Evolutionary conservation across 768 basidiomycete species (phyloP).

Genomic region (Psilocybe subaeruginosa): DNA sequence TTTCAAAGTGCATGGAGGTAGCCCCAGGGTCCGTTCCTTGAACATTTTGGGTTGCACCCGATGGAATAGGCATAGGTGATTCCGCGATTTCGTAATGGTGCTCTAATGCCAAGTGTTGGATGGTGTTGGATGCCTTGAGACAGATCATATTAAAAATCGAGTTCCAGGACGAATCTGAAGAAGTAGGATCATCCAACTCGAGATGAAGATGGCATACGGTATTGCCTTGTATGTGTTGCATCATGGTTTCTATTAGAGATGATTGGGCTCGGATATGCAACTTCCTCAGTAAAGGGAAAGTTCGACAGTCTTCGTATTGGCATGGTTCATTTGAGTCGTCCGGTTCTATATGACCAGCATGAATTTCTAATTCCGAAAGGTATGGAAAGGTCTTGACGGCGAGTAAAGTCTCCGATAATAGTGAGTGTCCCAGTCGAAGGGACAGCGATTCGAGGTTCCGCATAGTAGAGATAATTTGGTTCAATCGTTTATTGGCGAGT

Average conservation of each 20-base stretch:
- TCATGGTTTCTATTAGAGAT: slow-evolving; percentile 33
- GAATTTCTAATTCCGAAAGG: slow-evolving; percentile 45
- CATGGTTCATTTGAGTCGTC: slow-evolving; percentile 23
- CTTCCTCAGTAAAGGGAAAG: slow-evolving; percentile 40
- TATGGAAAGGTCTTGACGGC: slow-evolving; percentile 38
- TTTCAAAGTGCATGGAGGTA: slow-evolving; percentile 29
- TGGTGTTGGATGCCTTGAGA: slow-evolving; percentile 27
- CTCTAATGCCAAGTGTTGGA: slow-evolving; percentile 43
- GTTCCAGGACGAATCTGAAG: slow-evolving; percentile 34
- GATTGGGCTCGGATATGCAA: slow-evolving; percentile 43
- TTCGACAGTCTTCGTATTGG: slow-evolving; percentile 10
- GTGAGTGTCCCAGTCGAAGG: slow-evolving; percentile 39
- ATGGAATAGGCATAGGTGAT: slow-evolving; percentile 14
- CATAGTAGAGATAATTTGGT: slow-evolving; percentile 34
- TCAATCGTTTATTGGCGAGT: slow-evolving; percentile 28
- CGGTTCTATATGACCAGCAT: slow-evolving; percentile 39
- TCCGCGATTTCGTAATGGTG: slow-evolving; percentile 43
- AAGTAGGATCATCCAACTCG: slow-evolving; percentile 34
- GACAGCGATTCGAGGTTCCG: slow-evolving; percentile 36
- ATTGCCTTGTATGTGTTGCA: slow-evolving; percentile 33
- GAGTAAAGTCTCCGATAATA: slow-evolving; percentile 37
- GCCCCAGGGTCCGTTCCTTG: neutral
- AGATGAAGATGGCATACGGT: slow-evolving; percentile 39
- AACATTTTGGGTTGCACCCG: slow-evolving; percentile 3
- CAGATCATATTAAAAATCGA: slow-evolving; percentile 33